Evolutionary conservation across 495 filamentous ascomycete genomes (phyloP).

Genomic region (Aspergillus carlsbadensis): DNA sequence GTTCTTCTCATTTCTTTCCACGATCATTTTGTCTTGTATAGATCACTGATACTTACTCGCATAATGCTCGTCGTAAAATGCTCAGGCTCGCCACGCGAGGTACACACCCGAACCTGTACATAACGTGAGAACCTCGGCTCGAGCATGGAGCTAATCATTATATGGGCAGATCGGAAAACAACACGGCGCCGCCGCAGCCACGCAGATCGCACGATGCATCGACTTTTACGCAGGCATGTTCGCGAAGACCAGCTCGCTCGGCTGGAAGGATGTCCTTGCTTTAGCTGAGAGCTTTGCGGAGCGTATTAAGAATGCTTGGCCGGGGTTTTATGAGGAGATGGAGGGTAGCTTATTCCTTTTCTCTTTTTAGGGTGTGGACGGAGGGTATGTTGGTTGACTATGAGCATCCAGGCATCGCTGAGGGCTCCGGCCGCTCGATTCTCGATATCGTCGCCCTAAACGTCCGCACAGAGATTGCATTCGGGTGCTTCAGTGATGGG

Average conservation of each 20-base stretch:
- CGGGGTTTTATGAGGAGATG: neutral
- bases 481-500: conserved; percentile 8
- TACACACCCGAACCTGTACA: neutral
- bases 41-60: no score
- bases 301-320: neutral
- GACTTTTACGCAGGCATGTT: neutral
- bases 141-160: no score
- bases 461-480: conserved; percentile 10
- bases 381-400: no score
- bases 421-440: neutral
- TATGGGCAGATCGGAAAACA: neutral
- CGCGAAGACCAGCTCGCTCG: neutral
- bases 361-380: no score
- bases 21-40: no score
- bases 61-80: neutral
- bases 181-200: neutral
- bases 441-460: conserved; percentile 10
- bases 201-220: neutral
- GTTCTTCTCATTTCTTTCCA: no score
- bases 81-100: neutral
- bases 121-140: neutral
- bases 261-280: neutral
- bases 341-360: neutral
- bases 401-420: neutral
- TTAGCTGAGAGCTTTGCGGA: neutral